A percentile compares a stretch with the other conserved stretches of the same genome.
Conservation (phyloP, 2,329 filamentous ascomycete genomes). For the Penicillium sp. region DNA sequence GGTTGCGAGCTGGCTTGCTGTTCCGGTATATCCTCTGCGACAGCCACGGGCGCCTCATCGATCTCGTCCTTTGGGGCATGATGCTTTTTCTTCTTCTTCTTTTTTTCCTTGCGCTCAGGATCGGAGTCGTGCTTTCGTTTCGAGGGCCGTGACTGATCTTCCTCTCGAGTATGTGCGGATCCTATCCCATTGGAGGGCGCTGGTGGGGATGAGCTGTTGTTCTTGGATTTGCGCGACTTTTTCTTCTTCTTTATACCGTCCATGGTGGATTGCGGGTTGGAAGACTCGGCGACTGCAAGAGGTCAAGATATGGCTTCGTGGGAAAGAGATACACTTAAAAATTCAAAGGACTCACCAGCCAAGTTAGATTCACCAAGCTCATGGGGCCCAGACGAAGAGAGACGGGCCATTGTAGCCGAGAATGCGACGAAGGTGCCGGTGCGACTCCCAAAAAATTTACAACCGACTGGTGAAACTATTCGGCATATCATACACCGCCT, state of each 20-base stretch:
- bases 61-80: constrained; percentile 7
- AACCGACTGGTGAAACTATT: not conserved
- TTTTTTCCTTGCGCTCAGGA: constrained; percentile 3
- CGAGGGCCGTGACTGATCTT: constrained; percentile 11
- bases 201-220: not conserved
- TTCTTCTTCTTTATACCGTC: constrained; percentile 5
- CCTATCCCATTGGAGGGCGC: not conserved
- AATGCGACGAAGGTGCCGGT: not conserved
- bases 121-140: constrained; percentile 29
- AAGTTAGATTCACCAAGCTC: not conserved
- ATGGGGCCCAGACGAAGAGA: not conserved
- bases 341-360: not conserved
- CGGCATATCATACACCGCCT: constrained; percentile 11
- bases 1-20: not conserved
- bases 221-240: constrained; percentile 6
- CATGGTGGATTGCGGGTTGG: not conserved
- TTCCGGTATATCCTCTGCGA: not conserved
- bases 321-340: not conserved
- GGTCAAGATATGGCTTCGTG: not conserved
- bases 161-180: not conserved
- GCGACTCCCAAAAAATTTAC: constrained; percentile 9
- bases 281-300: constrained; percentile 1
- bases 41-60: not conserved
- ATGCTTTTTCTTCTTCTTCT: constrained; percentile 8
- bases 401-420: not conserved